phyloP scores from a whole-genome alignment of 192 early-diverging fungal genomes.

The Chytriomyces confervae region DNA sequence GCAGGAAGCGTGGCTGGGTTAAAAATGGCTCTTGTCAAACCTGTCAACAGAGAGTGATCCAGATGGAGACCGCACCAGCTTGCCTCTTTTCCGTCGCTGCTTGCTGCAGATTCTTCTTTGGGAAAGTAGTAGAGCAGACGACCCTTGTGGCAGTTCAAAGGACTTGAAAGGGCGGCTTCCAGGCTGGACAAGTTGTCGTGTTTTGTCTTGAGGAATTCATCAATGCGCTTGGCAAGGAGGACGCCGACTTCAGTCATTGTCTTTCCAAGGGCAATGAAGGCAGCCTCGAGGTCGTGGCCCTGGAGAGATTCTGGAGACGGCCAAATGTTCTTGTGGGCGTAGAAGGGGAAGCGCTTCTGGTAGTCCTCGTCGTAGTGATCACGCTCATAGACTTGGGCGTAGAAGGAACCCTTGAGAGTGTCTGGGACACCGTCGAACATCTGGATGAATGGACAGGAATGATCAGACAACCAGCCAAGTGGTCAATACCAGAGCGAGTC shows the following conservation, averaged over 20 bases:
- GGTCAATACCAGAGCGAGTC: no score
- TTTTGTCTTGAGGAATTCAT: constrained; percentile 58
- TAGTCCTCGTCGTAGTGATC: neutral
- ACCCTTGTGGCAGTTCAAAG: constrained; percentile 54
- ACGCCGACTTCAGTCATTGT: constrained; percentile 63
- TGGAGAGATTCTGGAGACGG: constrained; percentile 23
- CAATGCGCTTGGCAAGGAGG: constrained; percentile 61
- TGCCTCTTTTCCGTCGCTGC: constrained; percentile 39
- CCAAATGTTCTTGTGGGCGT: constrained; percentile 59
- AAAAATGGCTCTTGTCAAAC: constrained; percentile 69
- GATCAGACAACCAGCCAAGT: no score
- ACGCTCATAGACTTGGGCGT: constrained; percentile 43
- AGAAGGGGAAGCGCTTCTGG: neutral
- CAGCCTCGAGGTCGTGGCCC: neutral
- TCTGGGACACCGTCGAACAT: constrained; percentile 71
- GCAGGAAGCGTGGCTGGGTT: constrained; percentile 12
- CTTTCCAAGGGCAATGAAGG: constrained; percentile 57
- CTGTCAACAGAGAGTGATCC: constrained; percentile 71
- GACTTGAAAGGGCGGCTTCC: constrained; percentile 50
- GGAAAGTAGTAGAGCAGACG: constrained; percentile 75
- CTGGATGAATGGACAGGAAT: neutral
- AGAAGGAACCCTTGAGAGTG: constrained; percentile 69
- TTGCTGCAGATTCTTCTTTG: constrained; percentile 28
- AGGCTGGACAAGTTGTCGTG: constrained; percentile 40
- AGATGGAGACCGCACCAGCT: constrained; percentile 76